A percentile compares a stretch with the other conserved stretches of the same genome.
Evolutionary conservation across 805 yeast species (phyloP).

Genomic region (Spathaspora passalidarum): DNA sequence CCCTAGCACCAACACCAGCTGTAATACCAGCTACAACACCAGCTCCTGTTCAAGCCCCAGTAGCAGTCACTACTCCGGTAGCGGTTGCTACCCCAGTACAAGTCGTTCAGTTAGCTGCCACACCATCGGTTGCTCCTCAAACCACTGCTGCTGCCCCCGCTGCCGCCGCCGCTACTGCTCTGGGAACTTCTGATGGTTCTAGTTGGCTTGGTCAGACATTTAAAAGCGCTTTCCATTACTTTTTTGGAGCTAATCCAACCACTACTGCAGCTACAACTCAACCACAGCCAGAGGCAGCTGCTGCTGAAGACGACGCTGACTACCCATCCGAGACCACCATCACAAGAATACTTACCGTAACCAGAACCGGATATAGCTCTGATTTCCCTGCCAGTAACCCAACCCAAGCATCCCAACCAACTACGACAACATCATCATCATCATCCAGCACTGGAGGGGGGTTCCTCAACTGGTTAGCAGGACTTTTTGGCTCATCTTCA

Average conservation of each 20-base stretch:
- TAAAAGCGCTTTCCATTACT: constrained; percentile 12
- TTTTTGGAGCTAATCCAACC: constrained; percentile 1
- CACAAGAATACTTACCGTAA: neutral
- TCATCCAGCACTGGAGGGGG: neutral
- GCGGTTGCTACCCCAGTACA: constrained; percentile 3
- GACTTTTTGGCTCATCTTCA: neutral
- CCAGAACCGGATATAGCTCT: neutral
- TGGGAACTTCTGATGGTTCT: too few relatives aligned
- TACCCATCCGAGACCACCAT: neutral
- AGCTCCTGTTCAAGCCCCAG: constrained; percentile 12
- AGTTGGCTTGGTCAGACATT: constrained; percentile 2
- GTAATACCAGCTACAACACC: constrained; percentile 1
- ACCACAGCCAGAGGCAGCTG: constrained; percentile 6
- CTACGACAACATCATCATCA: constrained; percentile 4
- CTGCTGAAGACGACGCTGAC: neutral
- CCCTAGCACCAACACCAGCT: neutral
- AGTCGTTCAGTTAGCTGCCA: neutral
- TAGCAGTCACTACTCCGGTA: constrained; percentile 17
- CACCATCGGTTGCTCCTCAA: constrained; percentile 3
- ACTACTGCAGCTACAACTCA: constrained; percentile 21
- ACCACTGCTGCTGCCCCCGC: constrained; percentile 8
- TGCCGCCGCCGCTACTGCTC: constrained; percentile 5
- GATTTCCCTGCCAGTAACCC: constrained; percentile 15
- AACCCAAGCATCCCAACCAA: constrained; percentile 5
- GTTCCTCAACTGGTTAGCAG: neutral